phyloP scores from a whole-genome alignment of 164 flowering plant genomes.

The Vitis rupestris region DNA sequence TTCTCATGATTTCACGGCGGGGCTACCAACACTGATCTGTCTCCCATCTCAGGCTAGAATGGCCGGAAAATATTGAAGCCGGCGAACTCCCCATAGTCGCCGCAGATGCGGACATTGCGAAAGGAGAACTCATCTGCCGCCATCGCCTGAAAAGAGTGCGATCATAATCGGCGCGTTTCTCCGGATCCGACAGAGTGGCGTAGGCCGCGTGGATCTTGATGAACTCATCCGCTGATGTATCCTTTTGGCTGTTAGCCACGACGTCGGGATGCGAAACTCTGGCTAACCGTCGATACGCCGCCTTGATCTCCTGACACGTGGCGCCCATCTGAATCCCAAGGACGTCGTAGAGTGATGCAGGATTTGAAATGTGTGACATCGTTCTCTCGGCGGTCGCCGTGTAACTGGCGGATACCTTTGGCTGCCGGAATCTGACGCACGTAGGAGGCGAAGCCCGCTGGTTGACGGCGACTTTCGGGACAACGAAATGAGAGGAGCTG shows the following conservation, averaged over 20 bases:
- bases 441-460: neutral
- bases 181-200: constrained; percentile 36
- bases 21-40: constrained; percentile 40
- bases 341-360: constrained; percentile 62
- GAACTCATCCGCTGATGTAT: constrained; percentile 19
- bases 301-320: constrained; percentile 58
- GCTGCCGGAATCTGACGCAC: constrained; percentile 12
- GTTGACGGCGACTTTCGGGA: neutral
- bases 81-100: neutral
- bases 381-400: constrained; percentile 26
- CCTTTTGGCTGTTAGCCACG: constrained; percentile 12
- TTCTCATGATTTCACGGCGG: no score
- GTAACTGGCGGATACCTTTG: constrained; percentile 21
- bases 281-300: constrained; percentile 63
- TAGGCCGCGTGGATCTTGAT: constrained; percentile 38
- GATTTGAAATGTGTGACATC: constrained; percentile 3
- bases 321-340: constrained; percentile 61
- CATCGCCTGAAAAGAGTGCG: constrained; percentile 10
- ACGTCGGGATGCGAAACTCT: constrained; percentile 71
- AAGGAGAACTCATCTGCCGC: constrained; percentile 2
- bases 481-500: constrained; percentile 4
- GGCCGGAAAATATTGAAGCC: neutral
- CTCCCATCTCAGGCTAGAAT: constrained; percentile 23
- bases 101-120: constrained; percentile 1
- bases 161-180: constrained; percentile 37